Evolutionary conservation across 768 basidiomycete species (phyloP).

Genomic region (Tephrocybe rancida): DNA sequence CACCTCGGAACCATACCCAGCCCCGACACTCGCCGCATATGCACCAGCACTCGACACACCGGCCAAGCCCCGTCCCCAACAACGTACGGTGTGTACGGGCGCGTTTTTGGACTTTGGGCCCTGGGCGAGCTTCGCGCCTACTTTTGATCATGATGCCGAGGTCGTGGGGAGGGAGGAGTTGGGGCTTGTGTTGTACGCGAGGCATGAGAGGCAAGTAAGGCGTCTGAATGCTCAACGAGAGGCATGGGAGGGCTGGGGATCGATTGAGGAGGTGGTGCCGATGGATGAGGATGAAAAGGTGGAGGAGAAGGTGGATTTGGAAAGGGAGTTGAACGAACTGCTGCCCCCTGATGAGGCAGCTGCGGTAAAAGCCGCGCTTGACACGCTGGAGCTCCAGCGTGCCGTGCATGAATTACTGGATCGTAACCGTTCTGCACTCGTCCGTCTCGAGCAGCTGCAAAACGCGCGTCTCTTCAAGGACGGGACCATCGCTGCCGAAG

Average conservation of each 20-base stretch:
- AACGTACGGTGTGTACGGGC: slow-evolving; percentile 63
- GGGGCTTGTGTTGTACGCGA: slow-evolving; percentile 58
- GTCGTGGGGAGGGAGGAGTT: slow-evolving; percentile 66
- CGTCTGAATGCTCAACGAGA: slow-evolving; percentile 23
- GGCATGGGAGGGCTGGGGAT: slow-evolving; percentile 26
- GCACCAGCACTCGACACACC: slow-evolving; percentile 40
- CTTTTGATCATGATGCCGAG: slow-evolving; percentile 77
- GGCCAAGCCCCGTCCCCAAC: slow-evolving; percentile 44
- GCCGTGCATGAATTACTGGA: slow-evolving; percentile 71
- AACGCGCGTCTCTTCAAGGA: slow-evolving; percentile 50
- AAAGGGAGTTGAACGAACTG: slow-evolving; percentile 51
- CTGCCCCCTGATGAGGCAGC: slow-evolving; percentile 58
- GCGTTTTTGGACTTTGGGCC: slow-evolving; percentile 80
- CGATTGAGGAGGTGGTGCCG: slow-evolving; percentile 25
- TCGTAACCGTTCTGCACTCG: slow-evolving; percentile 64
- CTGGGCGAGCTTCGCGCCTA: slow-evolving; percentile 75
- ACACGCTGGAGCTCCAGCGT: slow-evolving; percentile 64
- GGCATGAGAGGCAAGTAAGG: slow-evolving; percentile 36
- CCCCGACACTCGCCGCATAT: slow-evolving; percentile 62
- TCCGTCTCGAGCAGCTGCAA: slow-evolving; percentile 69
- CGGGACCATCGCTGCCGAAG: slow-evolving; percentile 49
- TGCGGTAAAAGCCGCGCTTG: slow-evolving; percentile 61
- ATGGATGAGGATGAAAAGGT: neutral
- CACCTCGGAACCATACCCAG: slow-evolving; percentile 29
- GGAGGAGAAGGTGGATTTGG: slow-evolving; percentile 27